Evolutionary conservation across 768 basidiomycete species (phyloP), one percentile per base, ranked within the genome.

Genomic region (Dentipellis sp.): DNA sequence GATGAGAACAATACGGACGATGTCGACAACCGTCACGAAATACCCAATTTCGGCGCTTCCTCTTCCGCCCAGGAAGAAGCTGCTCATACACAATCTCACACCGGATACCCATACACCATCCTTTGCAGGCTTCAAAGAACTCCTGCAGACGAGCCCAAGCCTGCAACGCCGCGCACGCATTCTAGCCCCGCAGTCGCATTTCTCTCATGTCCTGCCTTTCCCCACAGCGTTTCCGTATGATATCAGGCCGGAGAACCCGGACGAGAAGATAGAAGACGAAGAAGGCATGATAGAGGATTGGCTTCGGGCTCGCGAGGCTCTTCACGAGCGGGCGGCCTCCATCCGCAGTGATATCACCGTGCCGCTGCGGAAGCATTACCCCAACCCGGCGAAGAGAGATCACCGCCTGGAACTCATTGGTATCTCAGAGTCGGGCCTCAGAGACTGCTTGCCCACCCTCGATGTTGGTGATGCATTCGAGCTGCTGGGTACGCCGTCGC

Each of bases 381-480:
- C 40, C 14, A 29, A 29, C 29, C 42, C 67, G 38, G 61, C 74
- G 62, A 73, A 74, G 50, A 71, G 83, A 53, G 78, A 83, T 55
- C 75, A 79, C 50, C 72, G 69, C 3, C 72, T 79, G 49, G 72
- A 76, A 49, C 81, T 97, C 39, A 75, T 97, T 16, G 91, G 83
- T 4, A 61, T 98, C 16, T 83, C 92, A 0, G 78, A 80, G 50
- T 76, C 78, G 2, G 82, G 83, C 11, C 65, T 92, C 46, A 69
- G 76, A 34, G 92, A 95, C 61, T 89, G 84, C 62, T 67, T 97
- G 9, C 94, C 94, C 0, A 81, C 84, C 60, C 75, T 98, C 17
- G 87, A 95, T 56, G 85, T 92, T 10, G 94, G 94, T 3, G 91
- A 97, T 65, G 83, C 89, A 0, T 83, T 91, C 60, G 71, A 74